Evolutionary conservation across 2,329 filamentous ascomycete species (phyloP), one percentile per base, ranked within the genome.

Genomic region (Triangularia verruculosa): DNA sequence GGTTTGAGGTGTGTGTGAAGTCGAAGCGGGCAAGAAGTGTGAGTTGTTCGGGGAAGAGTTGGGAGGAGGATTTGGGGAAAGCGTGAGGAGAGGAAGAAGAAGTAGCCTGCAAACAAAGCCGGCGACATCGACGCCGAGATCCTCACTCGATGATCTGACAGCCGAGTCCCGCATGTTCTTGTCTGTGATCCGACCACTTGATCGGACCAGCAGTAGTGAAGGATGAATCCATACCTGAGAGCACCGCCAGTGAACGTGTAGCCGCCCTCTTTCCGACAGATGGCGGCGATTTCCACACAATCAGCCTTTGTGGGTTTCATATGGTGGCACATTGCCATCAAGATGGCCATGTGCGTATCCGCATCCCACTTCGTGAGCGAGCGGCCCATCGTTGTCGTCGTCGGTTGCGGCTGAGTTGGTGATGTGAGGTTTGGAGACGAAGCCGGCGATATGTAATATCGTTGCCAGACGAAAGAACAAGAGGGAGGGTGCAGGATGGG

Each of bases 311-410:
- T 71, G 2, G 78, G 74, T 39, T 73, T 76, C 61, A 78, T 66
- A 6, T 76, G 71, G 25, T 75, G 73, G n/a, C 79, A 70, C 24
- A 83, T 63, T 27, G 75, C 76, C 6, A 78, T 62, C 34, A 84
- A 74, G 51, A 83, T 77, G 47, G 79, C 78, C 63, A 79, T 72
- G 54, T 83, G 79, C 17, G 77, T 74, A 8, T 73, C 71, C 4
- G 64, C 69, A 27, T 76, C 76, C 80, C 81, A 84, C 32, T 72
- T 74, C 67, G 70, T 67, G 27, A 65, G 61, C 30, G 27, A 56
- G 24, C 69, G 63, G 9, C 61, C 32, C 63, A 66, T 68, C 8
- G n/a, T 30, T 63, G 28, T 20, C 9, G 20, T 32, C 17, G 32
- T 32, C 52, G 53, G 63, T 22, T 53, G 52, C 22, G 4, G 17